Evolutionary conservation across 2,329 filamentous ascomycete genomes (phyloP).

Genomic region (Pseudogymnoascus sp.): DNA sequence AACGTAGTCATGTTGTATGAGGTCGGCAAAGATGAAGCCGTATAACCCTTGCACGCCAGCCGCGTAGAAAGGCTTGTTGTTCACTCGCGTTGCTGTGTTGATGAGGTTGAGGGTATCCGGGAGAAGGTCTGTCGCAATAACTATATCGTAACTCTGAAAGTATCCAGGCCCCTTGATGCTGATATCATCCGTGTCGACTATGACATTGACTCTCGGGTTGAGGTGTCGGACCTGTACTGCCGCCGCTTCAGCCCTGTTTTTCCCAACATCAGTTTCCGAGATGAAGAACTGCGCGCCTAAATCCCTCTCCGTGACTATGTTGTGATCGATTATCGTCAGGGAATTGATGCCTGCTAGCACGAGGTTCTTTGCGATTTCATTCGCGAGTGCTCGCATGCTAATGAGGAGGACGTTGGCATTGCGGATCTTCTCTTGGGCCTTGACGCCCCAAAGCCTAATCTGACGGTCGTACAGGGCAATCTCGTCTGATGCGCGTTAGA

Average conservation of each 20-base stretch:
- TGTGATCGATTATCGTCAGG: slow-evolving; percentile 78
- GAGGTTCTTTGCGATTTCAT: slow-evolving; percentile 95
- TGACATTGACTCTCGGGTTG: slow-evolving; percentile 78
- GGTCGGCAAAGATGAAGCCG: slow-evolving; percentile 89
- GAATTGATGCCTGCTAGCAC: slow-evolving; percentile 88
- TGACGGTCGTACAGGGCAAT: slow-evolving; percentile 96
- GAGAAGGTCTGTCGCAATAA: slow-evolving; percentile 83
- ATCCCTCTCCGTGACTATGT: slow-evolving; percentile 66
- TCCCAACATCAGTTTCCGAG: slow-evolving; percentile 58
- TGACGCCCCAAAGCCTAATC: slow-evolving; percentile 93
- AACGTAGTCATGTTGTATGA: slow-evolving; percentile 83
- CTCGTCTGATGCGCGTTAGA: slow-evolving; percentile 54
- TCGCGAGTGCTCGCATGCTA: slow-evolving; percentile 77
- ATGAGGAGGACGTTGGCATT: slow-evolving; percentile 84
- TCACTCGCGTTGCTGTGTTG: slow-evolving; percentile 77
- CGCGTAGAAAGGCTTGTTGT: slow-evolving; percentile 77
- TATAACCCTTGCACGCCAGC: slow-evolving; percentile 82
- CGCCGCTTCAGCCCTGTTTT: slow-evolving; percentile 77
- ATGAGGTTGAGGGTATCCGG: slow-evolving; percentile 66
- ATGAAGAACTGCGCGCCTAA: slow-evolving; percentile 79
- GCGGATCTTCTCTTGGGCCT: slow-evolving; percentile 88
- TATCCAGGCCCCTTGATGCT: slow-evolving; percentile 61
- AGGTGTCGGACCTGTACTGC: slow-evolving; percentile 70
- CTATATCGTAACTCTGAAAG: slow-evolving; percentile 71
- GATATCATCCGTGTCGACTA: slow-evolving; percentile 60